Base-by-base conservation (phyloP, 495 filamentous ascomycete species). In the Talaromyces borbonicus region DNA sequence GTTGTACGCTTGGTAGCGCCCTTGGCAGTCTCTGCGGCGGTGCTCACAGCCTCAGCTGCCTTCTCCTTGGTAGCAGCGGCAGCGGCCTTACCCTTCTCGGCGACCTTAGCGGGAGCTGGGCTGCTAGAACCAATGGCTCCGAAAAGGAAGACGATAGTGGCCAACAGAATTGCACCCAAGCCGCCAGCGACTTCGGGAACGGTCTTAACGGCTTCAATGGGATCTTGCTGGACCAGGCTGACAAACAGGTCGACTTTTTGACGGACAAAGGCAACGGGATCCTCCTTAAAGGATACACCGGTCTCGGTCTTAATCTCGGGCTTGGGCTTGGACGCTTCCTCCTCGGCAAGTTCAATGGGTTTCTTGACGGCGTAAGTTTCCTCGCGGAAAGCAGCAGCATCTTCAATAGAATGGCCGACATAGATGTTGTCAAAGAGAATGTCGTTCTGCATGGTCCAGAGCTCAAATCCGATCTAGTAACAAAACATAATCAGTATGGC, bases 371-470 rank as follows among this genome's bases (percentile, higher is more conserved):
- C 85, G 69, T 90, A 99, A 51, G 87, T 92, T 75, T 95, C 86
- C 40, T 85, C 68, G 63, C 90, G 83, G 53, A 99, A 73, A 71
- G 89, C 84, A 66, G 83, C 80, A 49, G 93, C 93, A 54, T 99
- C 93, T 60, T 85, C 87, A 54, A 87, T 66, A 35, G 93, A 99
- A 81, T 99, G 93, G 52, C 93, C 93, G 67, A 99, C 84, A 79
- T 97, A 99, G 77, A 99, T 88, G 81, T 99, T 99, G 80, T 97
- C 88, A 59, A 99, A 99, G 55, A 96, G 81, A 52, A 97, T 95
- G 65, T 96, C 85, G 66, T 82, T 93, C 62, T 95, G 92, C 92
- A 98, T 98, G 56, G 93, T 97, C 92, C 92, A 98, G 70, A 98
- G 86, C 69, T 97, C 93, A 56, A 95, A 96, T 56, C 92, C 90